A percentile compares a stretch with the other conserved stretches of the same genome.
phyloP scores from a whole-genome alignment of 805 yeast species.

The Candida insectorum region DNA sequence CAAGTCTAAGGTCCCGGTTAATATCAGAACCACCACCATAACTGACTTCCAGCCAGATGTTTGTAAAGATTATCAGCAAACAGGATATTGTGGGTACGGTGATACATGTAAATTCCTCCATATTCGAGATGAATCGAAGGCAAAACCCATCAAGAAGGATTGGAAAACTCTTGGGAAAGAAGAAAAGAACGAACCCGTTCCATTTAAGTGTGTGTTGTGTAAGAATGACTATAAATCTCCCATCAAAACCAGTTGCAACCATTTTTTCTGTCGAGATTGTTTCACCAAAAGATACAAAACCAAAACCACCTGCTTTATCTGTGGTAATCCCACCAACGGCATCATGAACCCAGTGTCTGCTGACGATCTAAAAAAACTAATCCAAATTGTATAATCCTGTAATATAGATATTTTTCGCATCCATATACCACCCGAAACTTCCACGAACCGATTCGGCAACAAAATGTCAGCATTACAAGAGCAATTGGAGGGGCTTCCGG shows the following conservation, averaged over 20 bases:
- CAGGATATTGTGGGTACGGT: constrained; percentile 96
- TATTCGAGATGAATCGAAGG: constrained; percentile 77
- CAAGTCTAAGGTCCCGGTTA: constrained; percentile 27
- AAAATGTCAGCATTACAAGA: constrained; percentile 23
- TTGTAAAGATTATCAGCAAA: constrained; percentile 85
- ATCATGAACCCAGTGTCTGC: constrained; percentile 41
- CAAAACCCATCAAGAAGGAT: constrained; percentile 61
- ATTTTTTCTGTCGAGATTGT: constrained; percentile 62
- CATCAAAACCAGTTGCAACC: constrained; percentile 57
- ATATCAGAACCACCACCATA: constrained; percentile 61
- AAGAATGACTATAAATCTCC: constrained; percentile 52
- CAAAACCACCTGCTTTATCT: constrained; percentile 50
- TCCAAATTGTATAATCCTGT: not conserved
- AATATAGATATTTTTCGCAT: not conserved
- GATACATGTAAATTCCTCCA: constrained; percentile 95
- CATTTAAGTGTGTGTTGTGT: constrained; percentile 64
- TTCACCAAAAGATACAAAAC: constrained; percentile 46
- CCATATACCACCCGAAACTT: too few relatives aligned
- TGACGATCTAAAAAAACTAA: constrained; percentile 1
- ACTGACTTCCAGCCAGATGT: constrained; percentile 91
- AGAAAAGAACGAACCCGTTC: constrained; percentile 25
- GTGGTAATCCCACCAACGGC: constrained; percentile 61
- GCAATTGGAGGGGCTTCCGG: constrained; percentile 47
- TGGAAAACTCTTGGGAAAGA: constrained; percentile 57
- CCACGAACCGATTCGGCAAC: not conserved